Conservation (phyloP, 768 basidiomycete genomes). For the Boletus rubropictus region DNA sequence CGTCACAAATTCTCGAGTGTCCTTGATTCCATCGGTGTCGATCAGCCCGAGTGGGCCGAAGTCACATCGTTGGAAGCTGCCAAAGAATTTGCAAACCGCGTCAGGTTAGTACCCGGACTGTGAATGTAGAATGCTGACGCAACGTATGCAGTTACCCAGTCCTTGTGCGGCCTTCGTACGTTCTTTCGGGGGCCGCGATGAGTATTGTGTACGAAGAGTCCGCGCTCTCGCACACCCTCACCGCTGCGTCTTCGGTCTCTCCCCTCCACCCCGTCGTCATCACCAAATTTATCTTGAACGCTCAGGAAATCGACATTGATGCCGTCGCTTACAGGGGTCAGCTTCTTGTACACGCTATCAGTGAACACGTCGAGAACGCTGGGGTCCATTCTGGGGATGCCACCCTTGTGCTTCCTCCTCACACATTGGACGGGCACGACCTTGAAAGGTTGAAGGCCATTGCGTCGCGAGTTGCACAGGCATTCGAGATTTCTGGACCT, state of each 20-base stretch:
- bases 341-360: slow-evolving; percentile 91
- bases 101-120: slow-evolving; percentile 45
- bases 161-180: slow-evolving; percentile 96
- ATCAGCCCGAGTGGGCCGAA: slow-evolving; percentile 96
- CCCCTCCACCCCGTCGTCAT: slow-evolving; percentile 97
- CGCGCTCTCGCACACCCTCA: slow-evolving; percentile 84
- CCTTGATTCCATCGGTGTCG: slow-evolving; percentile 89
- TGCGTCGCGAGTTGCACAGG: slow-evolving; percentile 89
- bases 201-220: slow-evolving; percentile 95
- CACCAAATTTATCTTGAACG: slow-evolving; percentile 97
- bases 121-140: not conserved
- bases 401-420: slow-evolving; percentile 93
- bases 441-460: slow-evolving; percentile 88
- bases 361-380: slow-evolving; percentile 98
- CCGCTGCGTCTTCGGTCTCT: slow-evolving; percentile 94
- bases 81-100: slow-evolving; percentile 83
- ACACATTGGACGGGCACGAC: slow-evolving; percentile 69
- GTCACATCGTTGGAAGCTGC: slow-evolving; percentile 84
- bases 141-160: slow-evolving; percentile 74
- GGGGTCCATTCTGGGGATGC: slow-evolving; percentile 99
- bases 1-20: slow-evolving; percentile 99
- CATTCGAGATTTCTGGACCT: slow-evolving; percentile 95
- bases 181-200: slow-evolving; percentile 98
- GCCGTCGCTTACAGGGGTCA: slow-evolving; percentile 92
- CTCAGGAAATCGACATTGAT: slow-evolving; percentile 97